Evolutionary conservation across 176 grass and related monocot species (phyloP).

Genomic region (Luzula sylvatica): DNA sequence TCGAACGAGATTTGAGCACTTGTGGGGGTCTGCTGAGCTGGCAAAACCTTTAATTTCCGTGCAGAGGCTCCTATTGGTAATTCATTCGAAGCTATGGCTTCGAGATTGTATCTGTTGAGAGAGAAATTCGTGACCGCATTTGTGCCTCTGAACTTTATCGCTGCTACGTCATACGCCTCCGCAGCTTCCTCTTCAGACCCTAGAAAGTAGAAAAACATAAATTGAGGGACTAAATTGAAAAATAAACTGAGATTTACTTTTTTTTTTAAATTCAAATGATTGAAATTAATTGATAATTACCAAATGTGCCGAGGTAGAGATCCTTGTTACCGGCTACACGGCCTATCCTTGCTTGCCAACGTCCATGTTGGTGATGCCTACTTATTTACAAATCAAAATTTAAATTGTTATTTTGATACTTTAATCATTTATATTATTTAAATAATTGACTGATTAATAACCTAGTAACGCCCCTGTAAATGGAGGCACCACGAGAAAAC

Average conservation of each 20-base stretch:
- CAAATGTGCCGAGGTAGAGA: conserved; percentile 89
- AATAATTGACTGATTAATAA: conserved; percentile 6
- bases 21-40: conserved; percentile 2
- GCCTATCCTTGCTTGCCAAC: conserved; percentile 97
- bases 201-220: conserved; percentile 18
- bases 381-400: conserved; percentile 1
- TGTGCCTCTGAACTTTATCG: conserved; percentile 78
- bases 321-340: conserved; percentile 96
- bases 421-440: no score
- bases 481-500: conserved; percentile 85
- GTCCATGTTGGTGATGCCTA: conserved; percentile 92
- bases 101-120: conserved; percentile 65
- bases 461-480: conserved; percentile 94
- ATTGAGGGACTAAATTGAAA: neutral
- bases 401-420: neutral
- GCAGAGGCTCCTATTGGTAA: conserved; percentile 45
- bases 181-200: conserved; percentile 85
- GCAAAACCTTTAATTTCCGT: conserved; percentile 18
- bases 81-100: conserved; percentile 46
- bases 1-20: conserved; percentile 20
- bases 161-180: conserved; percentile 86
- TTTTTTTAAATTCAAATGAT: neutral
- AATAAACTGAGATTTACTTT: neutral
- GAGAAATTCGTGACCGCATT: conserved; percentile 87
- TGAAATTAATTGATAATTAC: conserved; percentile 21